Evolutionary conservation across 306 rosid genomes (phyloP).

Genomic region (Sicyos edulis): DNA sequence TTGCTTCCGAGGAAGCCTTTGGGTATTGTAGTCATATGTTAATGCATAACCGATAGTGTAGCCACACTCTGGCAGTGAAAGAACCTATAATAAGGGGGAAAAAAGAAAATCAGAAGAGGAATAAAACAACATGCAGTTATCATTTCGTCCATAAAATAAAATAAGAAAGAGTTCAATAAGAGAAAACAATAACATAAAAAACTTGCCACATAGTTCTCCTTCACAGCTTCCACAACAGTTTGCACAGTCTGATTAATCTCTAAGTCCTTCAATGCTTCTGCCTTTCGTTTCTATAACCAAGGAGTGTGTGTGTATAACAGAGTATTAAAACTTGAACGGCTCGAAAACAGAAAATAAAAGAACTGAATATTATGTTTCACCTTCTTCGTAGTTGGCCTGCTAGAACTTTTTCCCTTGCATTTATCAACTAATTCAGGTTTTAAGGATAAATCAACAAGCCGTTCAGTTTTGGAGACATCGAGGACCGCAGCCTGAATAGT

Average conservation of each 20-base stretch:
- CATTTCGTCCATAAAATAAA: conserved; percentile 20
- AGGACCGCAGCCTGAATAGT: conserved; percentile 67
- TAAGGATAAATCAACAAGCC: conserved; percentile 69
- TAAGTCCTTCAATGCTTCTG: conserved; percentile 44
- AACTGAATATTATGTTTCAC: conserved; percentile 32
- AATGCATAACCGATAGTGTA: conserved; percentile 68
- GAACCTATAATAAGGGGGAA: conserved; percentile 49
- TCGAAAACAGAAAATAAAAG: neutral
- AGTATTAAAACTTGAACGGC: neutral
- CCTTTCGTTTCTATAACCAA: conserved; percentile 62
- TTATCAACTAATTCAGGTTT: conserved; percentile 51
- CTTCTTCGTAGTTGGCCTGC: conserved; percentile 49
- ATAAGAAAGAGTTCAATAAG: conserved; percentile 2
- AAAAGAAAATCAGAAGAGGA: conserved; percentile 22
- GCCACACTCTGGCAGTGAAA: conserved; percentile 70
- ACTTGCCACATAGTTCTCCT: conserved; percentile 88
- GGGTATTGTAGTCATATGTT: conserved; percentile 69
- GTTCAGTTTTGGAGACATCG: conserved; percentile 71
- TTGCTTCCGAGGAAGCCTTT: conserved; percentile 45
- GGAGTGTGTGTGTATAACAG: neutral
- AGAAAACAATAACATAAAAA: conserved; percentile 9
- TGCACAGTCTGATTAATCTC: conserved; percentile 63
- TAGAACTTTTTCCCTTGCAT: conserved; percentile 39
- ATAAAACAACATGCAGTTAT: conserved; percentile 11
- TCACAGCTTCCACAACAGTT: conserved; percentile 73